Evolutionary conservation across 176 grass and related monocot genomes (phyloP), one percentile per base, ranked within the genome.

Genomic region (Sorghum bicolor): DNA sequence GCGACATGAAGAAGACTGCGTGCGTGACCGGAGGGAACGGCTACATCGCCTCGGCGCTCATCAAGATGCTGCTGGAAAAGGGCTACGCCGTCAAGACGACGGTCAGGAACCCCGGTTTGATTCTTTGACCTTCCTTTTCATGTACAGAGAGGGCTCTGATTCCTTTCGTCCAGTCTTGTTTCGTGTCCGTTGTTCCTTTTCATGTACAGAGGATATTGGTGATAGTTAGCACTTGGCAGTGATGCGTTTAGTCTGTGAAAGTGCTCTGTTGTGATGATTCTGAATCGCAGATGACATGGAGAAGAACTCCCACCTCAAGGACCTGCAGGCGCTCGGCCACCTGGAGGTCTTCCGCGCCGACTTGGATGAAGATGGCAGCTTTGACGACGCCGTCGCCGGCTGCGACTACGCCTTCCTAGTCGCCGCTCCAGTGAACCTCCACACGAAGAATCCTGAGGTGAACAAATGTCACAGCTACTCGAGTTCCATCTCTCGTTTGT

Each of bases 391-490:
- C 1, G 72, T 96, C 9, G 72, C 57, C 13, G 86, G 86, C 55
- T 93, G 94, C 64, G 8, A 85, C 24, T 93, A 77, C 32, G 90
- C 90, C 26, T 96, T 96, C 87, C 80, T 91, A 44, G 77, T 93
- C 5, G 88, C 94, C 0, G 94, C 94, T 63, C 94, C 94, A 0
- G 83, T 93, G 84, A 87, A 85, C 3, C 3, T 89, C 24, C 15
- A 48, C 45, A 17, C 14, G 45, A 48, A 48, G 45, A 17, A 48
- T 15, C 45, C 45, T 48, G 45, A 48, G 45, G 45, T 48, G 45
- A 0, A 17, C 13, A 48, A 3, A 12, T 14, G 45, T 48, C 15
- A 48, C 45, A 17, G 45, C 43, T 14, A 14, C 43, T 44, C 43
- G 12, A 44, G 4, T 44, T 44, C 2, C 43, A 44, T 14, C 10